These are phyloP conservation scores for Alnus glutinosa DNA, from an alignment of 306 rosid genomes.

Conservation along the genomic window DNA sequence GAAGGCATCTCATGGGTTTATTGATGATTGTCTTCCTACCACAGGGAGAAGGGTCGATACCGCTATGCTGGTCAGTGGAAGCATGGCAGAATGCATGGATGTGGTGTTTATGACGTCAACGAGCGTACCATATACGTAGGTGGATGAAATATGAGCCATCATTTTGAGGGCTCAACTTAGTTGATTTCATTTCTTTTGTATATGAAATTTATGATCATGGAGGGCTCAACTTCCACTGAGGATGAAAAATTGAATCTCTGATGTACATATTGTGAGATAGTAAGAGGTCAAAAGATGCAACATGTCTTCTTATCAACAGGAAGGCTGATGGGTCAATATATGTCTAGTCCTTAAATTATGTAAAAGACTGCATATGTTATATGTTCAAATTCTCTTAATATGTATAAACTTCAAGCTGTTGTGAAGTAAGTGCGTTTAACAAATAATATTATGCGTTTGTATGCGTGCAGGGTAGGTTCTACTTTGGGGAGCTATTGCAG, in stretches of 20 bases:
- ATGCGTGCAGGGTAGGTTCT: slow-evolving; percentile 87
- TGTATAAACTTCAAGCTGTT: background rate
- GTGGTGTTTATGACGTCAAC: slow-evolving; percentile 81
- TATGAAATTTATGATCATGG: slow-evolving; percentile 4
- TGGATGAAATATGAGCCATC: slow-evolving; percentile 29
- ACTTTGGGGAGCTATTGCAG: slow-evolving; percentile 79
- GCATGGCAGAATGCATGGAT: slow-evolving; percentile 96
- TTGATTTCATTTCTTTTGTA: slow-evolving; percentile 13
- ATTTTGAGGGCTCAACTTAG: slow-evolving; percentile 21
- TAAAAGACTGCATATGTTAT: background rate
- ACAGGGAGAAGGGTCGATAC: slow-evolving; percentile 92
- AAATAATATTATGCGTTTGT: slow-evolving; percentile 12
- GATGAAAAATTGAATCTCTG: slow-evolving; percentile 20
- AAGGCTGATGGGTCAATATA: slow-evolving; percentile 14
- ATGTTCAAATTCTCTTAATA: background rate
- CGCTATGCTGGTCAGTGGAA: slow-evolving; percentile 98
- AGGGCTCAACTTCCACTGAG: slow-evolving; percentile 11
- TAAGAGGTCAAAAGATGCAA: slow-evolving; percentile 7
- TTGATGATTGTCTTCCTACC: slow-evolving; percentile 29
- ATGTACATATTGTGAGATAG: background rate
- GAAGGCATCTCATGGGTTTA: slow-evolving; percentile 22
- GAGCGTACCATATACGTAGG: slow-evolving; percentile 73
- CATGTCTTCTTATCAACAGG: slow-evolving; percentile 7
- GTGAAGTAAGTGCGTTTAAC: background rate
- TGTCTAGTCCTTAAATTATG: slow-evolving; percentile 10